Evolutionary conservation across 2,329 filamentous ascomycete genomes (phyloP), one percentile per base, ranked within the genome.

Genomic region (Dissoconium aciculare): DNA sequence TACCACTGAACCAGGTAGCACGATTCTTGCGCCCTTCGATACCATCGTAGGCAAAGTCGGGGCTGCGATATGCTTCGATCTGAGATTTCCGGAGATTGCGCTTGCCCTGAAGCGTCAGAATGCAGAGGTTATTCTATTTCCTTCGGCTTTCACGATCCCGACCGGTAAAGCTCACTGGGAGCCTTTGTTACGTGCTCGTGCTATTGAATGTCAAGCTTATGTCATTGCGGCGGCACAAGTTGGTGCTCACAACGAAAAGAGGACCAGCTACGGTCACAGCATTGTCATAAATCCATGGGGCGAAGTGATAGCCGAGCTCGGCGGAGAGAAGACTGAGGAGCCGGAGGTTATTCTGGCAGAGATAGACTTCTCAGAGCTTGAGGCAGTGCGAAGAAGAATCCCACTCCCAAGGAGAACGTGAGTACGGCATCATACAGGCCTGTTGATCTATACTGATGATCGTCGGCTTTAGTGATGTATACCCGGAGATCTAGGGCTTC

Each of bases 261-360:
- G 87, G 35, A 67, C 69, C 15, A 91, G 81, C 55, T 93, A 89
- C 57, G 87, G 87, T 0, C 77, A 82, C 51, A 81, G 78, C 44
- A 72, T 92, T 60, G 78, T 91, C 27, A 66, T 94, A 15, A 77
- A 81, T 52, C 85, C 87, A 0, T 93, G 84, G 83, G 87, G 87
- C 0, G 66, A 70, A 34, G 67, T 94, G 1, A 50, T 82, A 24
- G 66, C 75, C 3, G 66, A 77, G 47, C 63, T 76, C 49, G 65
- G 64, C 24, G 74, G 72, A 1, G 34, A 56, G 41, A 37, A 46
- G 43, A 43, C 53, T 45, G 47, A 45, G 36, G 53, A 53, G 40
- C 57, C 58, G 0, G 56, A 59, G 41, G 52, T 65, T 30, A 53
- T 56, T 8, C 40, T 58, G 31, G 59, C 48, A 2, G 48, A 54